Evolutionary conservation across 768 basidiomycete species (phyloP).

Genomic region (Podaxis mareebaensis): DNA sequence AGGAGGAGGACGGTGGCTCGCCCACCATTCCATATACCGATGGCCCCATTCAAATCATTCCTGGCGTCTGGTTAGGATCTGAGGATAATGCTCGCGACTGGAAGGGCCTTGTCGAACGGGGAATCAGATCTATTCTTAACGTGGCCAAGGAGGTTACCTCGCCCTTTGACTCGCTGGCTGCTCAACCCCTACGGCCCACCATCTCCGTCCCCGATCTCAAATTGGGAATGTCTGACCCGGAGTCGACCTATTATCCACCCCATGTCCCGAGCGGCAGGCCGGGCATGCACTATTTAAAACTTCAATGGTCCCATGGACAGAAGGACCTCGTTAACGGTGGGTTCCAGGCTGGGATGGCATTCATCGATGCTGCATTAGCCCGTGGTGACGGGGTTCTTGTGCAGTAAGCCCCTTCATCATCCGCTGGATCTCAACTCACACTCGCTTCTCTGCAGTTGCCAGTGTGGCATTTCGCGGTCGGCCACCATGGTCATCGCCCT

Average conservation of each 20-base stretch:
- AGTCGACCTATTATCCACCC: slow-evolving; percentile 65
- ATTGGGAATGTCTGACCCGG: slow-evolving; percentile 31
- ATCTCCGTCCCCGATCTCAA: slow-evolving; percentile 70
- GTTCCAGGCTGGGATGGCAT: slow-evolving; percentile 79
- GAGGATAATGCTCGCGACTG: slow-evolving; percentile 91
- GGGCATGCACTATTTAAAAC: slow-evolving; percentile 83
- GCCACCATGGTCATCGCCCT: slow-evolving; percentile 89
- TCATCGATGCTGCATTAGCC: slow-evolving; percentile 73
- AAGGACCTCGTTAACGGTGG: slow-evolving; percentile 79
- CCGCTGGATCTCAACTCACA: slow-evolving; percentile 21
- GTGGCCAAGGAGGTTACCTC: slow-evolving; percentile 89
- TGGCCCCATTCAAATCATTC: slow-evolving; percentile 84
- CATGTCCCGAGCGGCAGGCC: slow-evolving; percentile 72
- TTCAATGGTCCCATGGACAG: slow-evolving; percentile 94
- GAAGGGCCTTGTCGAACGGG: slow-evolving; percentile 63
- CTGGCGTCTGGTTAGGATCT: slow-evolving; percentile 86
- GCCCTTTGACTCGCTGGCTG: slow-evolving; percentile 56
- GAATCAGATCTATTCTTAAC: slow-evolving; percentile 83
- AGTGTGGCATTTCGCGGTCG: slow-evolving; percentile 90
- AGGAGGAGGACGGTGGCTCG: slow-evolving; percentile 59
- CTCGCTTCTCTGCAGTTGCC: slow-evolving; percentile 58
- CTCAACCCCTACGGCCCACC: slow-evolving; percentile 56
- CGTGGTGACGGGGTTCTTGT: slow-evolving; percentile 81
- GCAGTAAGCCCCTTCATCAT: slow-evolving; percentile 58
- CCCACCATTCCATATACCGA: slow-evolving; percentile 70